Evolutionary conservation across 805 yeast genomes (phyloP).

Genomic region (Pichia exigua): DNA sequence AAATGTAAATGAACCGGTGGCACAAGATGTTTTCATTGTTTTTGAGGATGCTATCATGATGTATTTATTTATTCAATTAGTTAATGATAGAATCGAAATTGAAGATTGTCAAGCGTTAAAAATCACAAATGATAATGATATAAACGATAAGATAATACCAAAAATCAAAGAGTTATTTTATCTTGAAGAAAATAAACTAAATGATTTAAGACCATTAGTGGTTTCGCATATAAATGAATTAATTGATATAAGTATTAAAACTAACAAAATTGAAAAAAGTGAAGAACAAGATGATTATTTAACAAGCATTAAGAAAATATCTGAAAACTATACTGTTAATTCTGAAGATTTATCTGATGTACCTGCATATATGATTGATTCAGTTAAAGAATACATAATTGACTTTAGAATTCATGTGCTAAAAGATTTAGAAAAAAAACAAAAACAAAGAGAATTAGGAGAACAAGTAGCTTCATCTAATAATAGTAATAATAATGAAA

Average conservation of each 20-base stretch:
- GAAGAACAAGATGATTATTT: conserved; percentile 10
- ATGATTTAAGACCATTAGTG: not conserved
- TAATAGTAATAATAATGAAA: not conserved
- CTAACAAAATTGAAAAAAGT: not conserved
- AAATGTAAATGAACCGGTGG: conserved; percentile 5
- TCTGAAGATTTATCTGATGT: conserved; percentile 49
- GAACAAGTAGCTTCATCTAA: conserved; percentile 24
- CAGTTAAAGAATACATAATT: conserved; percentile 44
- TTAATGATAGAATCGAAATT: conserved; percentile 1
- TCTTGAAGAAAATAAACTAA: not conserved
- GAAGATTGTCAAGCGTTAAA: not conserved
- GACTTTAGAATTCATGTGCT: conserved; percentile 50
- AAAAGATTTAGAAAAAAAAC: conserved; percentile 42
- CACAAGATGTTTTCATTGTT: conserved; percentile 18
- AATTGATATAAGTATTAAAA: not conserved
- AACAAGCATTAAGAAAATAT: conserved; percentile 5
- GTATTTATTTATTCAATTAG: conserved; percentile 14
- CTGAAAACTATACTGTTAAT: conserved; percentile 42
- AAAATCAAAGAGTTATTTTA: not conserved
- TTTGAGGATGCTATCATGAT: conserved; percentile 24
- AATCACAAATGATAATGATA: conserved; percentile 2
- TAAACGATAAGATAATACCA: not conserved
- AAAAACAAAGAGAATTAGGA: conserved; percentile 38
- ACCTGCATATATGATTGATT: conserved; percentile 45
- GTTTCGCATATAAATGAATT: not conserved